A percentile compares a stretch with the other conserved stretches of the same genome.
Evolutionary conservation across 2,329 filamentous ascomycete species (phyloP).

Genomic region (Apiospora saccharicola): DNA sequence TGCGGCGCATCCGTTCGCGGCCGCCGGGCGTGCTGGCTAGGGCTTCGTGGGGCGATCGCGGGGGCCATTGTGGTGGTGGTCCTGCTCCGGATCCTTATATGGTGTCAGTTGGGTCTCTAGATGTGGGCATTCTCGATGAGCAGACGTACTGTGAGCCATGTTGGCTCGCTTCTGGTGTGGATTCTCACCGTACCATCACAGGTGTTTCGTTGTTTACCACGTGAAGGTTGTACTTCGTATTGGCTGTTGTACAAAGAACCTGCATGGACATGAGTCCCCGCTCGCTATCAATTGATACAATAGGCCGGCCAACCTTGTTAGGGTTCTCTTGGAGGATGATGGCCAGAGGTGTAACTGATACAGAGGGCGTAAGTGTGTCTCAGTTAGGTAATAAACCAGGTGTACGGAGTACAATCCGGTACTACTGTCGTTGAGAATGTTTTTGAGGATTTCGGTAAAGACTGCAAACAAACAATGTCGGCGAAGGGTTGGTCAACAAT

Average conservation of each 20-base stretch:
- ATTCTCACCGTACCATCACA: slow-evolving; percentile 28
- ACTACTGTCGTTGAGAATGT: not conserved
- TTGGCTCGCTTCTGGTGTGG: slow-evolving; percentile 32
- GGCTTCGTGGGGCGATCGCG: slow-evolving; percentile 70
- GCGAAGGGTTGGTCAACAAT: not conserved
- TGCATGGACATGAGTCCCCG: not conserved
- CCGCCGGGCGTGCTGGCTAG: slow-evolving; percentile 77
- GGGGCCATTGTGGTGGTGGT: slow-evolving; percentile 68
- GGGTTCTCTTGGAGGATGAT: not conserved
- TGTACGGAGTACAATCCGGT: not conserved
- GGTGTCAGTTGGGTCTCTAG: slow-evolving; percentile 30
- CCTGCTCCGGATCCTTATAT: slow-evolving; percentile 42
- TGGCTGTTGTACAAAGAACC: slow-evolving; percentile 15
- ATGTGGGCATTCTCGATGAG: not conserved
- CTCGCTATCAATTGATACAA: not conserved
- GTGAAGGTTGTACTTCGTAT: slow-evolving; percentile 1
- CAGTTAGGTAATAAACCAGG: slow-evolving; percentile 13
- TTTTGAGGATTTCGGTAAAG: not conserved
- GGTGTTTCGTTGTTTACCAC: not conserved
- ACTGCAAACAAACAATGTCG: slow-evolving; percentile 7
- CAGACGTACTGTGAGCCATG: slow-evolving; percentile 29
- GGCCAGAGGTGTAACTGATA: not conserved
- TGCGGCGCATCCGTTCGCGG: slow-evolving; percentile 75
- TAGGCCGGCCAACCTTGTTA: not conserved
- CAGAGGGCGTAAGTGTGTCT: not conserved